Evolutionary conservation across 164 flowering plant genomes (phyloP).

Genomic region (Magnolia kwangsiensis): DNA sequence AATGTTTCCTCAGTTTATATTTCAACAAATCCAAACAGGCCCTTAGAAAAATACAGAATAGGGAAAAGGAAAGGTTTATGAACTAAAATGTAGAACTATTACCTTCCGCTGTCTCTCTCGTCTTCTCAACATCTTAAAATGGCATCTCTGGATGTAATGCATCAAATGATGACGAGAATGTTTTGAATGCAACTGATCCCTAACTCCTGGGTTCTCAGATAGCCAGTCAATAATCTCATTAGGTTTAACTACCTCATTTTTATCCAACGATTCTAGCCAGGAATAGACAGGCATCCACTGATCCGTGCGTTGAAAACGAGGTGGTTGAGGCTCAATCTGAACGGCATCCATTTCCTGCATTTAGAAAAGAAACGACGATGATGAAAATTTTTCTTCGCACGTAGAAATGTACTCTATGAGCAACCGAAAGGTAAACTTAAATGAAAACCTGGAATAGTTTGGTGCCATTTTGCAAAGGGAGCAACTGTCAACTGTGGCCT

Average conservation of each 20-base stretch:
- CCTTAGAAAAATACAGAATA: no score
- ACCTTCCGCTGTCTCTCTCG: conserved; percentile 50
- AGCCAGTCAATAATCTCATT: conserved; percentile 81
- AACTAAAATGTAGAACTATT: not conserved
- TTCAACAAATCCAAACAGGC: no score
- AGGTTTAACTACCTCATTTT: conserved; percentile 71
- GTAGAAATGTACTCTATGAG: not conserved
- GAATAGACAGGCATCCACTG: conserved; percentile 88
- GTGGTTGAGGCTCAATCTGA: conserved; percentile 31
- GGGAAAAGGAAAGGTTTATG: not conserved
- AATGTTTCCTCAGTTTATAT: no score
- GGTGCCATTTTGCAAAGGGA: no score
- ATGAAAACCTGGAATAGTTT: not conserved
- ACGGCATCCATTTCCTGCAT: conserved; percentile 38
- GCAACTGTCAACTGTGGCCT: no score
- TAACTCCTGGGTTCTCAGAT: conserved; percentile 31
- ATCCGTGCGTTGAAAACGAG: conserved; percentile 82
- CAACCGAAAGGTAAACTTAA: not conserved
- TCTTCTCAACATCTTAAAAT: conserved; percentile 74
- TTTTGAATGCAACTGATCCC: conserved; percentile 54
- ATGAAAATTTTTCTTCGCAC: not conserved
- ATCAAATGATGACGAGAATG: conserved; percentile 86
- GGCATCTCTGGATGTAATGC: conserved; percentile 86
- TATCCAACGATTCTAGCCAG: conserved; percentile 76
- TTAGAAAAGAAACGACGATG: not conserved